Percentiles rank a stretch among this genome's conserved stretches.
phyloP scores from a whole-genome alignment of 805 yeast genomes.

The Cyberlindnera meyerae region DNA sequence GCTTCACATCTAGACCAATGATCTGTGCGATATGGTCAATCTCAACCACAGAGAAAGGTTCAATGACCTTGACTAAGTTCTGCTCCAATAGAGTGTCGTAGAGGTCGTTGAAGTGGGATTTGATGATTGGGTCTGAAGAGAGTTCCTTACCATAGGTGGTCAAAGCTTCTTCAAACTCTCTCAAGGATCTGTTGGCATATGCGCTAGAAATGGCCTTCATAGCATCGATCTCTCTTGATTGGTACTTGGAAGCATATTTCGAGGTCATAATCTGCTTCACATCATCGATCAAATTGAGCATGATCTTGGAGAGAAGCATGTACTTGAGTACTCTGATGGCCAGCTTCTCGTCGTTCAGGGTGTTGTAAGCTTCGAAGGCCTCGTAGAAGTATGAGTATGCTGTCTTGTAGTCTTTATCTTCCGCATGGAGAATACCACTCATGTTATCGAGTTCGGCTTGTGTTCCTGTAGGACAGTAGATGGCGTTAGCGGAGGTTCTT shows the following conservation, averaged over 20 bases:
- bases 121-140: conserved; percentile 79
- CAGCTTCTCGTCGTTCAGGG: conserved; percentile 51
- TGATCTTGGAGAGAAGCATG: conserved; percentile 87
- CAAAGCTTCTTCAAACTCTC: conserved; percentile 85
- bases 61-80: conserved; percentile 88
- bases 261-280: conserved; percentile 72
- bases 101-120: conserved; percentile 86
- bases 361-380: conserved; percentile 83
- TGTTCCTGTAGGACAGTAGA: conserved; percentile 87
- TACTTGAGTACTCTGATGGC: conserved; percentile 82
- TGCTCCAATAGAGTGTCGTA: conserved; percentile 92
- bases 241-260: conserved; percentile 68
- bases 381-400: conserved; percentile 94
- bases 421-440: conserved; percentile 94
- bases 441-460: conserved; percentile 94
- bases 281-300: conserved; percentile 85
- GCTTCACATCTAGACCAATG: conserved; percentile 81
- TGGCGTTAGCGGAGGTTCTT: conserved; percentile 94
- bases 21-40: conserved; percentile 80
- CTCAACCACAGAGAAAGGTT: conserved; percentile 96
- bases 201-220: conserved; percentile 93
- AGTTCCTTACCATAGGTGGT: conserved; percentile 67
- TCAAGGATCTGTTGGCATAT: conserved; percentile 80
- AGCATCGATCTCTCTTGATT: conserved; percentile 86
- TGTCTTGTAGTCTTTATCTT: conserved; percentile 93